Base-by-base conservation (phyloP, 225 moss, liverwort and hornwort species). In the Anthoceros angustus region DNA sequence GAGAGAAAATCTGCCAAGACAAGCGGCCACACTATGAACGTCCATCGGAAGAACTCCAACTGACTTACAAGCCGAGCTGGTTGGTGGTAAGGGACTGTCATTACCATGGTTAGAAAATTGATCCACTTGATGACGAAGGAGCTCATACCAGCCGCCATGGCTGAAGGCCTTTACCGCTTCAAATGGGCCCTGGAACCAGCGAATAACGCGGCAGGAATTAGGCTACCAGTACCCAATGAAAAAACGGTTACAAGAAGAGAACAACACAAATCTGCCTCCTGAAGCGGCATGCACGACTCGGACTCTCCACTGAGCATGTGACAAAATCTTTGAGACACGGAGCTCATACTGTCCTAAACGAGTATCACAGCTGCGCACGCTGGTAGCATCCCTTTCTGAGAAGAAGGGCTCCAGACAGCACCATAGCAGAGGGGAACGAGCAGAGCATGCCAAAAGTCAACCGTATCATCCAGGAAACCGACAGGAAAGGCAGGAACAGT, bases 51-150 rank as follows among this genome's bases (percentile, higher is more conserved):
- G n/a, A 18, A 18, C 45, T 46, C 12, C 11, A 55, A 55, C 23
- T 9, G 55, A 55, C 18, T 18, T 55, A 55, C 3, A 55, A 18
- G 18, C 7, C 55, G 23, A 55, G 55, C 18, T 15, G n/a, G 14
- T 0, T 15, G 8, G 55, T 11, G 23, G 7, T 55, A 15, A 20
- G 14, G 23, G 55, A 18, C 18, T 7, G 7, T 6, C 55, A 55
- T 32, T 55, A 55, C 55, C 55, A 55, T 55, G 7, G 55, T 15
- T 18, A 55, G 18, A 15, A 55, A 55, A 23, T 55, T 55, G 14
- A 55, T 55, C 55, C 55, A 55, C 23, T 55, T 55, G 55, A 55
- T 55, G 23, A 55, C 55, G n/a, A 55, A 55, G n/a, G 55, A 55
- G 55, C 55, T 55, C 55, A 55, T 0, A 55, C 55, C 55, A 55